Evolutionary conservation across 495 filamentous ascomycete genomes (phyloP), one percentile per base, ranked within the genome.

Genomic region (Haplographium delicatum): DNA sequence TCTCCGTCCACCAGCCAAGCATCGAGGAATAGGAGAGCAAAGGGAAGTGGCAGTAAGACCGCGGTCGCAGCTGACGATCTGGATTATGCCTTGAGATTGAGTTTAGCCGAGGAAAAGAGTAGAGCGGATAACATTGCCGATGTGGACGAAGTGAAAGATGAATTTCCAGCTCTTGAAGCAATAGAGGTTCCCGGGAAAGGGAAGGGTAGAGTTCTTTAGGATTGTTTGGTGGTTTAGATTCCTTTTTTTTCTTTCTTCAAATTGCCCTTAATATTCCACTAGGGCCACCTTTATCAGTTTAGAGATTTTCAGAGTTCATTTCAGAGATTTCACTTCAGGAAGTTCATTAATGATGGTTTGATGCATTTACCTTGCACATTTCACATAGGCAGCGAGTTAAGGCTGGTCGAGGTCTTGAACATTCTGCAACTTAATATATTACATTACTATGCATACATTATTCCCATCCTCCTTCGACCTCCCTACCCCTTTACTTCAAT

Each of bases 41-140:
- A 22, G 25, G 24, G 23, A 11, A 34, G 23, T 13, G 38, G 33
- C 15, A 47, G 47, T 7, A 31, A n/a, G 10, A 39, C 52, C 9
- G 24, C 24, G 6, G 42, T 54, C 19, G 53, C 53, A 0, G 75
- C 88, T 56, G 79, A 84, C 37, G 91, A 96, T 65, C 63, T 96
- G 33, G 85, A 94, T 35, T 81, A 89, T 51, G 93, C 93, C 2
- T 67, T 96, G 50, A 81, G 84, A 63, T 67, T 96, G 25, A 96
- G 93, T 63, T 66, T 96, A 38, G 85, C 83, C 10, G 90, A 95
- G 67, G 82, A 89, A 47, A 69, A 80, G 66, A 79, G 81, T 67
- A 66, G 71, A 66, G 49, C 63, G 61, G 54, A 51, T 60, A 42
- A 53, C 55, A 51, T 50, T 48, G 43, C 57, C 45, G 19, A 3